Percentiles rank a stretch among this genome's conserved stretches.
phyloP scores from a whole-genome alignment of 257 asterid genomes.

The Solanum lycopersicoides region DNA sequence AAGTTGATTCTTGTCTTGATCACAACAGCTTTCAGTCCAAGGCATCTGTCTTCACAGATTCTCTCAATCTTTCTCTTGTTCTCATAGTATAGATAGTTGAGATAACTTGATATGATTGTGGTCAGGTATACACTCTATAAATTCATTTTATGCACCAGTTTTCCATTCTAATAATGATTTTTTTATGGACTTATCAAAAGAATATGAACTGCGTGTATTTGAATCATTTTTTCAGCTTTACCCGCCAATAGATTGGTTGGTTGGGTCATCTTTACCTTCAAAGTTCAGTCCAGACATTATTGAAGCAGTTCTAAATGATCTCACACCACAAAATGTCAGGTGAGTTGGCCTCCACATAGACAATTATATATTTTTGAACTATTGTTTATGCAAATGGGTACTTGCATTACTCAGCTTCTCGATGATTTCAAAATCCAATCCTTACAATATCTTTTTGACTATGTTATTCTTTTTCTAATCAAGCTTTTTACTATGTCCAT shows the following conservation, averaged over 20 bases:
- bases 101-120: neutral
- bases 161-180: neutral
- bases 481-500: neutral
- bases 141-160: neutral
- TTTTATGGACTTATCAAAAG: neutral
- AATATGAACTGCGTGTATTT: neutral
- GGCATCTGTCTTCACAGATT: neutral
- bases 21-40: neutral
- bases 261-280: slow-evolving; percentile 79
- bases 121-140: neutral
- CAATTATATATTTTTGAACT: neutral
- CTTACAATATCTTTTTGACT: neutral
- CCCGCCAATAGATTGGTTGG: slow-evolving; percentile 91
- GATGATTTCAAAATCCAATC: neutral
- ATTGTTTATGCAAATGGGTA: neutral
- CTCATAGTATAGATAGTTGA: neutral
- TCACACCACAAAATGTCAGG: slow-evolving; percentile 68
- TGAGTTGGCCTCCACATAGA: slow-evolving; percentile 8
- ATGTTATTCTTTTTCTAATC: neutral
- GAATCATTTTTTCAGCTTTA: slow-evolving; percentile 35
- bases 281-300: slow-evolving; percentile 48
- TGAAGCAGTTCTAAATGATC: slow-evolving; percentile 65
- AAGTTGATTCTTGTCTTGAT: neutral
- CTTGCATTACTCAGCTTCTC: neutral
- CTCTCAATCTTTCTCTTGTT: neutral